Base-by-base conservation (phyloP, 148 eudicot species). In the Pouteria glomerata region DNA sequence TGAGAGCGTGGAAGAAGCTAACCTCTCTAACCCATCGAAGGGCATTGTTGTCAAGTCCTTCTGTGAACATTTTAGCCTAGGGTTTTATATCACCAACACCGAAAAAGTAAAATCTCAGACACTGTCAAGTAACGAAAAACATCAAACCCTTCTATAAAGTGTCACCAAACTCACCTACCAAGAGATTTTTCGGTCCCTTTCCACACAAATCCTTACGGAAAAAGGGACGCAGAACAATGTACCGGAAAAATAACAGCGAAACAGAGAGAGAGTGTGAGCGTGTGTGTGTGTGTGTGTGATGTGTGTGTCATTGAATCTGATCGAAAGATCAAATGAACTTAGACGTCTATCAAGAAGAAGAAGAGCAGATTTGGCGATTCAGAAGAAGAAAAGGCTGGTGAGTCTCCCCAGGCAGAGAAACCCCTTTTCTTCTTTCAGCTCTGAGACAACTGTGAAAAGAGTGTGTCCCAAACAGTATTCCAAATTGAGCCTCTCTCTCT, bases 21-120 rank as follows among this genome's bases (percentile, higher is more conserved):
- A 89, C 94, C 91, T 87, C 86, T 66, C 66, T 71, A 55, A 87
- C 91, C 94, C 94, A 89, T 78, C 76, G 78, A 35, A 87, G 91
- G 75, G 91, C 87, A 75, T 73, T 87, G 75, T 75, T 87, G 72
- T 89, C 94, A 8, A 87, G 84, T 3, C 94, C 94, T 73, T 89
- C 79, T n/a, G 91, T 87, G 72, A 89, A 89, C 94, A 89, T 89
- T 57, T 62, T 34, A n/a, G 35, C 48, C 51, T 50, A 75, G n/a
- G 55, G 34, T 19, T 67, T 34, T 41, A 41, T 44, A 16, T 76
- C 58, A 68, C 59, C 71, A 21, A 56, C 30, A 52, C 62, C 61
- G 30, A 77, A 67, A 69, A 57, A 53, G 31, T 70, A 57, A 51
- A 83, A 52, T 60, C 45, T 24, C 29, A 59, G 12, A 26, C 27